phyloP scores from a whole-genome alignment of 768 basidiomycete species.

The Xanthoconium stramineum region DNA sequence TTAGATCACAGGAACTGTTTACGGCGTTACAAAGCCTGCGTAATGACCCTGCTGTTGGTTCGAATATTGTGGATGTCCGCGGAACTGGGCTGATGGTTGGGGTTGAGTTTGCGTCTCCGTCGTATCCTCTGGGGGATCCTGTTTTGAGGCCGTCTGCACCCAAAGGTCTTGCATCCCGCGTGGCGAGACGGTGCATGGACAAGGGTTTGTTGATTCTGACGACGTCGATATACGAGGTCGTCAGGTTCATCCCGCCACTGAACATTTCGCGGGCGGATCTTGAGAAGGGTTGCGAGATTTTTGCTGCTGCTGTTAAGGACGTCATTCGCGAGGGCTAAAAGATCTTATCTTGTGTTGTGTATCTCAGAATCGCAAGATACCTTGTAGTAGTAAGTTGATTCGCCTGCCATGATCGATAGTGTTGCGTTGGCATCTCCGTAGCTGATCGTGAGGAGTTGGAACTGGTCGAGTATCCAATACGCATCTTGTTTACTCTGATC shows the following conservation, averaged over 20 bases:
- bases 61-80: slow-evolving; percentile 79
- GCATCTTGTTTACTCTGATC: no score
- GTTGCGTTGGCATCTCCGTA: no score
- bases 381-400: no score
- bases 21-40: slow-evolving; percentile 54
- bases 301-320: slow-evolving; percentile 67
- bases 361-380: no score
- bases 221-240: slow-evolving; percentile 82
- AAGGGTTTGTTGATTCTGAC: slow-evolving; percentile 86
- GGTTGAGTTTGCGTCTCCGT: slow-evolving; percentile 70
- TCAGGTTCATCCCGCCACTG: slow-evolving; percentile 91
- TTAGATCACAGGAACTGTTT: slow-evolving; percentile 73
- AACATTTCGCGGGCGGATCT: slow-evolving; percentile 78
- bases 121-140: slow-evolving; percentile 51
- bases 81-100: slow-evolving; percentile 89
- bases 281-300: slow-evolving; percentile 61
- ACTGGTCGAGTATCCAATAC: background rate
- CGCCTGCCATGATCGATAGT: no score
- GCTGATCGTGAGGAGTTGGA: no score
- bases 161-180: slow-evolving; percentile 59
- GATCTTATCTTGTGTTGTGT: no score
- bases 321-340: slow-evolving; percentile 46
- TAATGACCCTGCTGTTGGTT: slow-evolving; percentile 46
- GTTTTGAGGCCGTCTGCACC: slow-evolving; percentile 36
- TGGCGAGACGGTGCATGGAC: slow-evolving; percentile 79